These are phyloP conservation scores for Blastobotrys serpentis DNA, from an alignment of 1,139 yeast species.

Conservation along the genomic window DNA sequence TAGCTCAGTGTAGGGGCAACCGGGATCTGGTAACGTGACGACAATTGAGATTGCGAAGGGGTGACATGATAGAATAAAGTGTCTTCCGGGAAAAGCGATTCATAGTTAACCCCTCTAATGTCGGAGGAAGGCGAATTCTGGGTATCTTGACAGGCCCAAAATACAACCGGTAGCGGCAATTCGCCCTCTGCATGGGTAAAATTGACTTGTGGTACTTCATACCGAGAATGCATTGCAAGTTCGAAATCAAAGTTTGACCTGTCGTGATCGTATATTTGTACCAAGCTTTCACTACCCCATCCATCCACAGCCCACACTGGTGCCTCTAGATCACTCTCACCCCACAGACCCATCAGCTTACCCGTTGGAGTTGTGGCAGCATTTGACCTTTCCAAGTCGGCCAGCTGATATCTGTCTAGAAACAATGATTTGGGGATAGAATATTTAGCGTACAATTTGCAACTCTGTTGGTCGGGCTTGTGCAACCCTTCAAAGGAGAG, in stretches of 20 bases:
- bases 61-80: conserved; percentile 43
- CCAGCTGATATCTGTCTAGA: conserved; percentile 44
- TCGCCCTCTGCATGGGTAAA: conserved; percentile 16
- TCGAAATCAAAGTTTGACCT: conserved; percentile 30
- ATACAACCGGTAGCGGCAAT: conserved; percentile 44
- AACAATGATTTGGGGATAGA: conserved; percentile 41
- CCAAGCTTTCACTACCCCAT: conserved; percentile 49
- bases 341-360: conserved; percentile 43
- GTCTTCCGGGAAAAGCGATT: conserved; percentile 46
- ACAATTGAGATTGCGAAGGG: conserved; percentile 12
- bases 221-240: conserved; percentile 51
- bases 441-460: conserved; percentile 43
- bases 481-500: conserved; percentile 22
- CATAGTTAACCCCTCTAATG: conserved; percentile 42
- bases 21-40: conserved; percentile 39
- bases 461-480: conserved; percentile 30
- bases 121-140: conserved; percentile 35
- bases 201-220: conserved; percentile 41
- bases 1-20: conserved; percentile 36
- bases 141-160: conserved; percentile 49
- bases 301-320: conserved; percentile 49
- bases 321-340: conserved; percentile 46
- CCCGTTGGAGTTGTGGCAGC: conserved; percentile 37
- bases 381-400: conserved; percentile 34
- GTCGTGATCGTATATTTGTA: conserved; percentile 32